A percentile compares a stretch with the other conserved stretches of the same genome.
Evolutionary conservation across 2,329 filamentous ascomycete species (phyloP).

Genomic region (Paracamarosporium sp.): DNA sequence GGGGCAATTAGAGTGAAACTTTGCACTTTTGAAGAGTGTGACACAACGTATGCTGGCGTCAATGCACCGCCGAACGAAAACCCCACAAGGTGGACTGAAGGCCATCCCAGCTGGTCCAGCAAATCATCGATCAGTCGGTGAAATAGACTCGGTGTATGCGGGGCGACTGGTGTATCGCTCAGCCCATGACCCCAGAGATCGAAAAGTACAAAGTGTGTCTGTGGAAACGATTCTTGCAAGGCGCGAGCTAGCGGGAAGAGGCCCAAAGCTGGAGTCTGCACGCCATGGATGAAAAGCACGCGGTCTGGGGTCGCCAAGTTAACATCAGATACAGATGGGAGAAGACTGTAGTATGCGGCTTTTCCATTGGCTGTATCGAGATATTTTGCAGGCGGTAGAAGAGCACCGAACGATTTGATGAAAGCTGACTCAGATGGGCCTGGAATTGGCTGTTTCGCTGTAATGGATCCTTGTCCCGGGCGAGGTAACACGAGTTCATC

Average conservation of each 20-base stretch:
- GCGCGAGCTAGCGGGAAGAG: conserved; percentile 51
- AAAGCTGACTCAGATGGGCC: conserved; percentile 49
- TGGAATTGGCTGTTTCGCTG: conserved; percentile 31
- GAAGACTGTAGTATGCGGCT: conserved; percentile 51
- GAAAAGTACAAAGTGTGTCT: conserved; percentile 51
- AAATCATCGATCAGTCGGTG: conserved; percentile 50
- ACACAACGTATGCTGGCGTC: conserved; percentile 48
- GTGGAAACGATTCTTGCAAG: conserved; percentile 45
- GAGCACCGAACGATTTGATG: conserved; percentile 43
- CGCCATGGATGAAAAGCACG: conserved; percentile 58
- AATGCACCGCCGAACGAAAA: conserved; percentile 59
- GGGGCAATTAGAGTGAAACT: conserved; percentile 56
- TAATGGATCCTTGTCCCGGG: conserved; percentile 17
- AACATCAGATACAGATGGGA: conserved; percentile 41
- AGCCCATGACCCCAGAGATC: conserved; percentile 64
- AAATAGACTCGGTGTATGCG: conserved; percentile 54
- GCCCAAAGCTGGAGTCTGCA: conserved; percentile 59
- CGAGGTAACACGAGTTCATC: conserved; percentile 31
- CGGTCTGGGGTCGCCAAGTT: conserved; percentile 18
- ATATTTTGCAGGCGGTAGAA: conserved; percentile 49
- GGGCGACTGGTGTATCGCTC: conserved; percentile 53
- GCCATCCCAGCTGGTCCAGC: conserved; percentile 52
- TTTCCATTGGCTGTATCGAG: conserved; percentile 41
- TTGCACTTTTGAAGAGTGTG: conserved; percentile 34
- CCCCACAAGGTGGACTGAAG: conserved; percentile 53